phyloP scores from a whole-genome alignment of 23 red algal species.

The Chondrus crispus region DNA sequence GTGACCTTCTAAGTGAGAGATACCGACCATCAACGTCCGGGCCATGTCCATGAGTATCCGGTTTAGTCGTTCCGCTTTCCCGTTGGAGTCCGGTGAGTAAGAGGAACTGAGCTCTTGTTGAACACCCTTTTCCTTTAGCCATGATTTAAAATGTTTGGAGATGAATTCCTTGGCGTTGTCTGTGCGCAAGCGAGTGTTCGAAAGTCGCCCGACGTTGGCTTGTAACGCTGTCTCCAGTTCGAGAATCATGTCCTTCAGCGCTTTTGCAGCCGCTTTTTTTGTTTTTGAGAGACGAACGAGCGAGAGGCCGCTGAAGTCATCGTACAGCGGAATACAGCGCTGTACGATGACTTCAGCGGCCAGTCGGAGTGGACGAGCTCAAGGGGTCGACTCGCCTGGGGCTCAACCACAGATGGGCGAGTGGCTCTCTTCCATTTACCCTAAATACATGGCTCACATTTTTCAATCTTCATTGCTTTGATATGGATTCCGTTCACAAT shows the following conservation, averaged over 20 bases:
- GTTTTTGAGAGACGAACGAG: neutral
- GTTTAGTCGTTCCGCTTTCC: neutral
- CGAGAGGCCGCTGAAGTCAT: neutral
- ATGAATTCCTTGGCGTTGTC: conserved; percentile 15
- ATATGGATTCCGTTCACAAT: neutral
- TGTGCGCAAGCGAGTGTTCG: neutral
- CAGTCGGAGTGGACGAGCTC: neutral
- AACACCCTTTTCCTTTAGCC: conserved; percentile 2
- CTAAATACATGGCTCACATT: neutral
- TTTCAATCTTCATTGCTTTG: neutral
- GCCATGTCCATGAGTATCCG: neutral
- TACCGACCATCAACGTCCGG: neutral
- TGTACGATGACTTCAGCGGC: neutral
- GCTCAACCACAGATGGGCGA: neutral
- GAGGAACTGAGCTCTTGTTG: neutral
- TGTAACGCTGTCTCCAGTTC: neutral
- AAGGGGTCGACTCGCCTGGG: neutral
- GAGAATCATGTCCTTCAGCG: neutral
- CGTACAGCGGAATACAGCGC: neutral
- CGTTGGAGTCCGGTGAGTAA: conserved; percentile 26
- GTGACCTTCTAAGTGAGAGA: neutral
- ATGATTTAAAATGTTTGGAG: neutral
- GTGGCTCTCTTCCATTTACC: neutral
- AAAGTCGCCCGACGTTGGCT: neutral
- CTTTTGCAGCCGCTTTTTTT: neutral